Conservation (phyloP, 345 rosid genomes). For the Eucalyptus coolabah region DNA sequence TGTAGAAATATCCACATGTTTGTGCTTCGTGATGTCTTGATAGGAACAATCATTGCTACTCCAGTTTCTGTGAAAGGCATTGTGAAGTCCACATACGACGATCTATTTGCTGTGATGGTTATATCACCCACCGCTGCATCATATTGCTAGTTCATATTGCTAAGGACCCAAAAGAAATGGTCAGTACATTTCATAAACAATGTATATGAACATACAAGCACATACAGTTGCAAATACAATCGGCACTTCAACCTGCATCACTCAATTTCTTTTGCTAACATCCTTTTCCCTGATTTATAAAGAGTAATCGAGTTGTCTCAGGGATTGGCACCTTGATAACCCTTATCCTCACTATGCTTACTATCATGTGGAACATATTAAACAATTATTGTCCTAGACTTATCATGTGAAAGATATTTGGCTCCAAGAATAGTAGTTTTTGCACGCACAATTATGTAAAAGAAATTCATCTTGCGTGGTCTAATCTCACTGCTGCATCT, state of each 20-base stretch:
- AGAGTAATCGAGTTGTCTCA: too few relatives aligned
- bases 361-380: too few relatives aligned
- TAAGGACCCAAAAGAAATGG: neutral
- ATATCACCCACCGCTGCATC: conserved; percentile 26
- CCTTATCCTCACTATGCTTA: too few relatives aligned
- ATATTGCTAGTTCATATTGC: neutral
- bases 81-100: conserved; percentile 25
- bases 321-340: too few relatives aligned
- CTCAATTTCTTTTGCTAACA: too few relatives aligned
- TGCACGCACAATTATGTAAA: neutral
- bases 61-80: conserved; percentile 33
- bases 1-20: conserved; percentile 38
- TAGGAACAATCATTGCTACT: conserved; percentile 29
- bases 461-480: neutral
- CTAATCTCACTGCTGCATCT: neutral
- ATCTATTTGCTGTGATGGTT: conserved; percentile 20
- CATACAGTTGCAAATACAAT: neutral
- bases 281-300: too few relatives aligned
- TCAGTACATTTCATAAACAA: neutral
- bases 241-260: too few relatives aligned
- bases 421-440: too few relatives aligned
- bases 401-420: too few relatives aligned
- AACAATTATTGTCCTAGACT: too few relatives aligned
- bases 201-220: neutral
- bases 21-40: neutral